Conservation (phyloP, 2,329 filamentous ascomycete genomes). For the Torrubiellomyces zombiae region DNA sequence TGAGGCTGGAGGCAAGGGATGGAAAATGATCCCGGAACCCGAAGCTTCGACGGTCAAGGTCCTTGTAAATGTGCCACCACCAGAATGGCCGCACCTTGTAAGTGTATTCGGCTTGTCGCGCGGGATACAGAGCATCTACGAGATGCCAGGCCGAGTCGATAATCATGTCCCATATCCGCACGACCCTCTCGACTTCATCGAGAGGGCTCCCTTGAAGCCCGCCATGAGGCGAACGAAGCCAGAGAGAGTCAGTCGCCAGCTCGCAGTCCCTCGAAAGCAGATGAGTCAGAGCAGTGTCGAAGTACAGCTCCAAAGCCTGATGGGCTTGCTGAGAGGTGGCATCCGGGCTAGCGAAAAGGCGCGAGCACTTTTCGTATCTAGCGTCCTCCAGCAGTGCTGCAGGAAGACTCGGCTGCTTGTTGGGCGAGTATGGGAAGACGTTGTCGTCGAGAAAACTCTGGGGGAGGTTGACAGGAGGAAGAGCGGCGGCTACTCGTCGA, state of each 20-base stretch:
- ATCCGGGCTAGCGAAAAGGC: slow-evolving; percentile 11
- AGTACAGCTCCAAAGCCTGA: slow-evolving; percentile 14
- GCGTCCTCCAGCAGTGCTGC: slow-evolving; percentile 15
- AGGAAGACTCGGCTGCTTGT: slow-evolving; percentile 13
- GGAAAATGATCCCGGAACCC: slow-evolving; percentile 14
- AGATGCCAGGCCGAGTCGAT: slow-evolving; percentile 20
- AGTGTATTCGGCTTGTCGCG: slow-evolving; percentile 15
- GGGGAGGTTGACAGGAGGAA: slow-evolving; percentile 39
- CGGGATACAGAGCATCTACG: slow-evolving; percentile 17
- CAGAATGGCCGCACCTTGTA: slow-evolving; percentile 20
- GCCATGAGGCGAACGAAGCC: slow-evolving; percentile 2
- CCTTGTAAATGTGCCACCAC: slow-evolving; percentile 23
- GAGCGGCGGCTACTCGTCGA: slow-evolving; percentile 17
- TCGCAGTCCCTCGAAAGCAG: slow-evolving; percentile 7
- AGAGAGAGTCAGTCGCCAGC: slow-evolving; percentile 6
- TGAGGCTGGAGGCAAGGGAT: slow-evolving; percentile 10
- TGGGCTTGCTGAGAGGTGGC: slow-evolving; percentile 9
- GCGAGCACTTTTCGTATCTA: slow-evolving; percentile 14
- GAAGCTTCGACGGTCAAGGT: slow-evolving; percentile 14
- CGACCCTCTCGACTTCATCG: slow-evolving; percentile 7
- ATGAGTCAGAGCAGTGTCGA: slow-evolving; percentile 11
- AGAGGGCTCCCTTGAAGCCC: slow-evolving; percentile 4
- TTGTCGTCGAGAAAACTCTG: slow-evolving; percentile 37
- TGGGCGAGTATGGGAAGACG: slow-evolving; percentile 19
- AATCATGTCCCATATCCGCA: slow-evolving; percentile 17